These are phyloP conservation scores for Dactylellina sp. DNA, from an alignment of 2,329 filamentous ascomycete genomes.

Conservation along the genomic window DNA sequence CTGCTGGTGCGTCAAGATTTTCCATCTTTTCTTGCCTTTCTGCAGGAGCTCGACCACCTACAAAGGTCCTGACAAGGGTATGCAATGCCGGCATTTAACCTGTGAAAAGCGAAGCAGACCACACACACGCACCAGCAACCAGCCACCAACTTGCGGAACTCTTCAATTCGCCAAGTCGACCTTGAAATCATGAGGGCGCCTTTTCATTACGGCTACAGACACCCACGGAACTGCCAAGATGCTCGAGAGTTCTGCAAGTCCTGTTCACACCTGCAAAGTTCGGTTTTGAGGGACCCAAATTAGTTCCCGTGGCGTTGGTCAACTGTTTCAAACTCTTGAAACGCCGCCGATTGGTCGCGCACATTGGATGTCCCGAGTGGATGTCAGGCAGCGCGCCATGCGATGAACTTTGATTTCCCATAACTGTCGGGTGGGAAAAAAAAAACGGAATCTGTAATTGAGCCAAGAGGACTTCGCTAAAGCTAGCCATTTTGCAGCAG, in stretches of 20 bases:
- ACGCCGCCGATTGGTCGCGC: conserved; percentile 29
- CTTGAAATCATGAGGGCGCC: not conserved
- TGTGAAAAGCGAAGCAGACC: conserved; percentile 10
- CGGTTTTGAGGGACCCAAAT: conserved; percentile 21
- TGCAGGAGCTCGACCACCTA: conserved; percentile 39
- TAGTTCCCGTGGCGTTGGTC: conserved; percentile 25
- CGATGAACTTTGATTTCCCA: not conserved
- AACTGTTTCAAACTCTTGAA: conserved; percentile 32
- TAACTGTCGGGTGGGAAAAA: not conserved
- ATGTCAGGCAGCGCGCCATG: not conserved
- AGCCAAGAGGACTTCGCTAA: conserved; percentile 34
- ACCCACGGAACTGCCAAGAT: not conserved
- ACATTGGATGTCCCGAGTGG: not conserved
- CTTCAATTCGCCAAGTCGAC: not conserved
- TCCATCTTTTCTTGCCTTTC: not conserved
- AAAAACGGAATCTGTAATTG: conserved; percentile 10
- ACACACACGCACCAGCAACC: not conserved
- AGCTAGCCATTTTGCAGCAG: conserved; percentile 26
- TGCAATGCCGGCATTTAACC: conserved; percentile 49
- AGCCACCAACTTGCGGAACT: conserved; percentile 12
- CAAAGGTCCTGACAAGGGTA: conserved; percentile 38
- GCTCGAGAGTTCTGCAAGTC: not conserved
- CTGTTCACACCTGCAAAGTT: conserved; percentile 5
- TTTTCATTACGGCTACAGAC: not conserved
- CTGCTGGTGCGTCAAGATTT: not conserved